These are phyloP conservation scores for Gentiana macrophylla DNA, from an alignment of 257 asterid genomes.

Conservation along the genomic window DNA sequence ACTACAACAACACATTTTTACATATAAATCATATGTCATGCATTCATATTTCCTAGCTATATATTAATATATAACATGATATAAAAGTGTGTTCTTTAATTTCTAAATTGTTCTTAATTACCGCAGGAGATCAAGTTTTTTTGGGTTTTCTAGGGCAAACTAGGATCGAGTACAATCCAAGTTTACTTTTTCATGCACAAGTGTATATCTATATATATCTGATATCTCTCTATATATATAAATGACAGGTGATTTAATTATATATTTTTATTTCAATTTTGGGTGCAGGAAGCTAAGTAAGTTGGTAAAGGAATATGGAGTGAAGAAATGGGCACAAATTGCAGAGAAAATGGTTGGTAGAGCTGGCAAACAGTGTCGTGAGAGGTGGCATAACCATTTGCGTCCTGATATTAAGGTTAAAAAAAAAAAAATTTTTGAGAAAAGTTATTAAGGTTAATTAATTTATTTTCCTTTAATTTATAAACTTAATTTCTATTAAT, in stretches of 20 bases:
- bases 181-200: no score
- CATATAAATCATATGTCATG: no score
- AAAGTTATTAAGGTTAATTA: neutral
- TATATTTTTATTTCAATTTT: neutral
- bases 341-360: slow-evolving; percentile 57
- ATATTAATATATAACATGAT: no score
- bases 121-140: neutral
- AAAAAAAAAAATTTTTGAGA: no score
- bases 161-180: no score
- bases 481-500: neutral
- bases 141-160: neutral
- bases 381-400: slow-evolving; percentile 76
- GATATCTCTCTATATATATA: no score
- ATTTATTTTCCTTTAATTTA: neutral
- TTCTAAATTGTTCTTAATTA: no score
- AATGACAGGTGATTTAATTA: neutral
- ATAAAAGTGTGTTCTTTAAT: no score
- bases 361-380: slow-evolving; percentile 80
- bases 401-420: slow-evolving; percentile 73
- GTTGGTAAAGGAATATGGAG: slow-evolving; percentile 41
- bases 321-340: slow-evolving; percentile 45
- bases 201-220: no score
- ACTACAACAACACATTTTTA: no score
- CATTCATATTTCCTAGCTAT: no score
- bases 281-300: slow-evolving; percentile 30